Percentiles rank a stretch among this genome's conserved stretches.
Conservation (phyloP, 305 asterid species). For the Rubia balearica region DNA sequence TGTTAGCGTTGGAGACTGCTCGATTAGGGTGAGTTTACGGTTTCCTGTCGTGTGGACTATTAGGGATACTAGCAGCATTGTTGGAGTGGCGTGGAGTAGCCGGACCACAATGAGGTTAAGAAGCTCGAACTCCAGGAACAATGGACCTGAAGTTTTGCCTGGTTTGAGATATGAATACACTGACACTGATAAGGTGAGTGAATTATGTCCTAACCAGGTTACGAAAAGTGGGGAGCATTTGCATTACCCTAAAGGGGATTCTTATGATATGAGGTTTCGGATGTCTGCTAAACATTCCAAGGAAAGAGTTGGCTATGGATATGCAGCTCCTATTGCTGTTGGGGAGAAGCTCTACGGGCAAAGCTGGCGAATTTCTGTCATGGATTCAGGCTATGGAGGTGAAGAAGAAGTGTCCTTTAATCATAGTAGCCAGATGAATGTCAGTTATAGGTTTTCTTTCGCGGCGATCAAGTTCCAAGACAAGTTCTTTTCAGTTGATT, state of each 20-base stretch:
- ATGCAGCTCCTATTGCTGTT: conserved; percentile 34
- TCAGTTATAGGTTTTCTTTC: conserved; percentile 45
- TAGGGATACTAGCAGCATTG: conserved; percentile 21
- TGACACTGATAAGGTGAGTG: conserved; percentile 27
- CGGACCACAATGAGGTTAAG: conserved; percentile 21
- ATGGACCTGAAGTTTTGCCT: neutral
- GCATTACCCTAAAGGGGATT: conserved; percentile 32
- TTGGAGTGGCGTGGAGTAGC: conserved; percentile 48
- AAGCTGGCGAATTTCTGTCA: neutral
- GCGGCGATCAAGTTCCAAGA: neutral
- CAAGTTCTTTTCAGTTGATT: conserved; percentile 12
- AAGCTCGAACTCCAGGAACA: neutral
- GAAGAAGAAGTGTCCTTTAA: neutral
- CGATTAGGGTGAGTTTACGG: conserved; percentile 39
- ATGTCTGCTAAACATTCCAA: conserved; percentile 22
- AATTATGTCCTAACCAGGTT: conserved; percentile 21
- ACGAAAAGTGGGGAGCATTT: conserved; percentile 22
- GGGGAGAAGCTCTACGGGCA: conserved; percentile 21
- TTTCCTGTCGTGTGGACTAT: conserved; percentile 37
- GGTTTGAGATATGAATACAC: conserved; percentile 51
- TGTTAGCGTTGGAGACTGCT: conserved; percentile 41
- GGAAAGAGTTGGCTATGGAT: conserved; percentile 32
- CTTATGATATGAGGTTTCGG: conserved; percentile 42
- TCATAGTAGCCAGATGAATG: conserved; percentile 18
- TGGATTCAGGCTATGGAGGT: neutral